Evolutionary conservation across 2,329 filamentous ascomycete species (phyloP), one percentile per base, ranked within the genome.

Genomic region (Alternaria angustiovoidea): DNA sequence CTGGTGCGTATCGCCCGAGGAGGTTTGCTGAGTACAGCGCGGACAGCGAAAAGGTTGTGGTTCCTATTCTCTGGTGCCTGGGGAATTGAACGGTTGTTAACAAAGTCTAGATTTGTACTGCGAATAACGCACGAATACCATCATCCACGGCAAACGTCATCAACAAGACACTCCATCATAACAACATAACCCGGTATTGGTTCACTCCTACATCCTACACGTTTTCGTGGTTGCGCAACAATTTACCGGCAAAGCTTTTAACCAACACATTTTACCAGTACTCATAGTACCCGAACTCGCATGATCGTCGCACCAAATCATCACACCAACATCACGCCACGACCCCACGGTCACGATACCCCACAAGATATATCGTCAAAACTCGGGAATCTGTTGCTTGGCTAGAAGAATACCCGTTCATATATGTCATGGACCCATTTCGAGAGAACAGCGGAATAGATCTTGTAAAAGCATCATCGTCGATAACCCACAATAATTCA

Each of bases 281-380:
- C 48, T 16, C 7, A 0, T 63, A 62, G 32, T 14, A 36, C 32
- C 64, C 51, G 59, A 32, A 62, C 67, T 68, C 64, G 63, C 65
- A 64, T 62, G 71, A 71, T 38, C 22, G 51, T 63, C 65, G 61
- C 64, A 14, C 62, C 57, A 68, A 70, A 28, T 9, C 57, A 58
- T 75, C 71, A 74, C 63, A 66, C 68, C 65, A 73, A 57, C 63
- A 71, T 75, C 73, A 75, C 73, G 71, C 70, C 73, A 75, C 69
- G 64, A 63, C 28, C 18, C 54, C 59, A 68, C 64, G 62, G 60
- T 64, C 63, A 68, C 61, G 62, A 63, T 65, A 66, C 61, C 44
- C 62, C 61, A 67, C 59, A 64, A 57, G 5, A 38, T 2, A 12
- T 20, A 14, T 3, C 20, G 18, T 30, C n/a, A 54, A 42, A 46